A percentile compares a stretch with the other conserved stretches of the same genome.
Evolutionary conservation across 2,329 filamentous ascomycete genomes (phyloP).

Genomic region (Alternaria triticimaculans): DNA sequence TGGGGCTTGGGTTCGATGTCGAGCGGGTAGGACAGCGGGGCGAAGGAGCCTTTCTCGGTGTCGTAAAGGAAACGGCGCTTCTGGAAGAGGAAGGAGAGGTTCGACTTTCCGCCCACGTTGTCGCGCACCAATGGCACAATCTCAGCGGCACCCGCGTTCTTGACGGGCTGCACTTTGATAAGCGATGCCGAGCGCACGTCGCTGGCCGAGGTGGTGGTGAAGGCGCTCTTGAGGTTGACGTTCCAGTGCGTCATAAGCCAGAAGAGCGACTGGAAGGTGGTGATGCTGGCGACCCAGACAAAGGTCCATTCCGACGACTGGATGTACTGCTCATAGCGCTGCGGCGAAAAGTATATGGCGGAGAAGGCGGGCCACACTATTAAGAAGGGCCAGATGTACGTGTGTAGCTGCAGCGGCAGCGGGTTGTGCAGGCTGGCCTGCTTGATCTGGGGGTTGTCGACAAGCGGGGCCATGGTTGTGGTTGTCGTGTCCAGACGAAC

Average conservation of each 20-base stretch:
- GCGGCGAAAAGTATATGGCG: constrained; percentile 80
- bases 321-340: constrained; percentile 90
- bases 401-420: constrained; percentile 78
- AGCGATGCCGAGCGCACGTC: constrained; percentile 76
- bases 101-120: constrained; percentile 75
- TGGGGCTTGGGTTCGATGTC: constrained; percentile 84
- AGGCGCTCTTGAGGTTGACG: constrained; percentile 80
- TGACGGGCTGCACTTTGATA: constrained; percentile 90
- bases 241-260: constrained; percentile 99
- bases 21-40: constrained; percentile 81
- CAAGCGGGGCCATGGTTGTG: constrained; percentile 65
- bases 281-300: constrained; percentile 87
- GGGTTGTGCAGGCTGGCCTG: constrained; percentile 87
- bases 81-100: constrained; percentile 92
- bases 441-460: constrained; percentile 90
- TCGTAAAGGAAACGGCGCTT: constrained; percentile 95
- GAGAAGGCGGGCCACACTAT: constrained; percentile 93
- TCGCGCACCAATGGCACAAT: constrained; percentile 84
- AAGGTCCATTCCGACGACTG: constrained; percentile 97
- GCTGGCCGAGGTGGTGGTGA: constrained; percentile 76
- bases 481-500: constrained; percentile 25
- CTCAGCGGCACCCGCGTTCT: constrained; percentile 87
- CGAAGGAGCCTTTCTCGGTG: constrained; percentile 73
- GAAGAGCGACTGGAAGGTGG: constrained; percentile 83
- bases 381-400: constrained; percentile 92